phyloP scores from a whole-genome alignment of 2,329 filamentous ascomycete genomes.

The Sclerotinia minor region DNA sequence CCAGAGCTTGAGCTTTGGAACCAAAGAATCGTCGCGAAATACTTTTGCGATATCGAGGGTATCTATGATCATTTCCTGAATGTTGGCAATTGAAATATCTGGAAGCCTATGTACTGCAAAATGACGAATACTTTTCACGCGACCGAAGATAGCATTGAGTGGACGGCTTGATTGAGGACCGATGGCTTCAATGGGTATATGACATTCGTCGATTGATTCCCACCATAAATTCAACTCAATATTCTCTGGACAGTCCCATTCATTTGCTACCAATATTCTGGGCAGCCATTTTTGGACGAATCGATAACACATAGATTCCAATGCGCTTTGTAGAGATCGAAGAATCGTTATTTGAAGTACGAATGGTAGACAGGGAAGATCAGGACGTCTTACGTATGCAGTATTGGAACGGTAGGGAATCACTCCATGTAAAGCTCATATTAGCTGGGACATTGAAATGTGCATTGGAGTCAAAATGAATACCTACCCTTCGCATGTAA shows the following conservation, averaged over 20 bases:
- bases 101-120: slow-evolving; percentile 28
- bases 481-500: background rate
- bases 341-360: slow-evolving; percentile 28
- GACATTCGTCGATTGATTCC: slow-evolving; percentile 21
- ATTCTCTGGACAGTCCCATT: slow-evolving; percentile 29
- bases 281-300: slow-evolving; percentile 32
- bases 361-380: slow-evolving; percentile 28
- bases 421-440: background rate
- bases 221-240: slow-evolving; percentile 30
- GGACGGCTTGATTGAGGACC: slow-evolving; percentile 1
- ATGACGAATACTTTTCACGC: slow-evolving; percentile 26
- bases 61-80: slow-evolving; percentile 25
- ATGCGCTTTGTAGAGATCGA: slow-evolving; percentile 25
- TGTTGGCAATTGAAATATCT: slow-evolving; percentile 21
- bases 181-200: slow-evolving; percentile 27
- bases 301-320: slow-evolving; percentile 29
- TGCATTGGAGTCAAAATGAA: background rate
- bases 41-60: slow-evolving; percentile 20
- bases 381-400: background rate
- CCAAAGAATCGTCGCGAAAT: slow-evolving; percentile 21
- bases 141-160: slow-evolving; percentile 17
- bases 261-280: slow-evolving; percentile 20
- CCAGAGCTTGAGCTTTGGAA: background rate
- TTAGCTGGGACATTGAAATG: background rate
- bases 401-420: no score